These are phyloP conservation scores for Penicillium angulare DNA, from an alignment of 495 filamentous ascomycete genomes.

Conservation along the genomic window DNA sequence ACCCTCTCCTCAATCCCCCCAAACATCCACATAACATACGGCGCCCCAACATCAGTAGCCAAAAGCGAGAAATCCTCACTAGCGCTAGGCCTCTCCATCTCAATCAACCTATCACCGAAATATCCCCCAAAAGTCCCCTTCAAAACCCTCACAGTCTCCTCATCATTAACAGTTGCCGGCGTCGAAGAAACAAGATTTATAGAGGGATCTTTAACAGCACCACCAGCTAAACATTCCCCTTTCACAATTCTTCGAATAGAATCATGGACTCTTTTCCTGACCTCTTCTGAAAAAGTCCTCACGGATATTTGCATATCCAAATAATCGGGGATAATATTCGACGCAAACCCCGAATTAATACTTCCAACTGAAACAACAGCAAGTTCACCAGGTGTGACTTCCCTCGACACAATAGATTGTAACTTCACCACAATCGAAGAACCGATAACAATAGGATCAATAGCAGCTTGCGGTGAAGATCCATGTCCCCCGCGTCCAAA, in stretches of 20 bases:
- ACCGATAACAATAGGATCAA: conserved; percentile 59
- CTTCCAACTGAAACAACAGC: conserved; percentile 55
- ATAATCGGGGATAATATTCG: conserved; percentile 55
- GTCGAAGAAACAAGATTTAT: conserved; percentile 35
- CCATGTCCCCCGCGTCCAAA: conserved; percentile 56
- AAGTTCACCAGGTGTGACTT: conserved; percentile 48
- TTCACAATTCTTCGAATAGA: conserved; percentile 52
- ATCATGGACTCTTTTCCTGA: conserved; percentile 41
- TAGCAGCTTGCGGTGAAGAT: conserved; percentile 45
- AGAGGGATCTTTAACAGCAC: conserved; percentile 35
- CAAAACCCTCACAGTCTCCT: conserved; percentile 34
- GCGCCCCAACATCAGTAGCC: conserved; percentile 48
- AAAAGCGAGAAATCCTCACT: conserved; percentile 60
- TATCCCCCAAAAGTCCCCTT: conserved; percentile 39
- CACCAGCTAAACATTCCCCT: conserved; percentile 50
- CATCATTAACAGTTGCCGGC: conserved; percentile 56
- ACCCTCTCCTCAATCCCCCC: conserved; percentile 47
- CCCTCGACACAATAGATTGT: conserved; percentile 55
- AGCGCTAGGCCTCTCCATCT: conserved; percentile 26
- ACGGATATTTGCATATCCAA: conserved; percentile 50
- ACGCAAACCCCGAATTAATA: conserved; percentile 49
- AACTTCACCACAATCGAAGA: conserved; percentile 50
- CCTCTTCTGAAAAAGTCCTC: conserved; percentile 36
- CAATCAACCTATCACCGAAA: conserved; percentile 36
- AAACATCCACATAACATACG: conserved; percentile 57